Base-by-base conservation (phyloP, 2,329 filamentous ascomycete genomes). In the Pseudocercospora eumusae region DNA sequence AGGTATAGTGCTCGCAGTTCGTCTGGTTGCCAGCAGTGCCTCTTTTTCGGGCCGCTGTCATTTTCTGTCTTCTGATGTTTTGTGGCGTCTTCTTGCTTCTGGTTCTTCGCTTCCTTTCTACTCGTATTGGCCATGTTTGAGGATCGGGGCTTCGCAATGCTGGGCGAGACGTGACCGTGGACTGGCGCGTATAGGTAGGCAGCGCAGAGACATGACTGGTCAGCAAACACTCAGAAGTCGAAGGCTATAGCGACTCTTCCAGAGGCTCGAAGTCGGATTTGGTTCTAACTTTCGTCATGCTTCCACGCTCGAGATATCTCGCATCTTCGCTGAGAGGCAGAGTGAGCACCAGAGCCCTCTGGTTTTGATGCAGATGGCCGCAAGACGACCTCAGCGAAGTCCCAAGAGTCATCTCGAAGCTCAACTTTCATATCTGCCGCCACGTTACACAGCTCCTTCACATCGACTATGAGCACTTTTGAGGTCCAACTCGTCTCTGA, bases 361-460 rank as follows among this genome's bases (percentile, higher is more conserved):
- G 13, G 3, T 4, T 15, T 15, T 15, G 15, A 13, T 27, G 7
- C 5, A 27, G 15, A 28, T 52, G 21, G 47, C 25, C 23, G 47
- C 23, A 52, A 18, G 23, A 18, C 47, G 4, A 52, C 47, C 47
- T 52, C 15, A 27, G 25, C 47, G 47, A 52, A 52, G 47, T 52
- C 47, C 47, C 23, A 52, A 27, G 47, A 27, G 10, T 11, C 47
- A 28, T 52, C 25, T 28, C 25, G 20, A 28, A 52, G 47, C 15
- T 25, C 21, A 28, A 52, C 25, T 23, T 25, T 18, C 47, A 52
- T 52, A 3, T 52, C 25, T 18, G 47, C 8, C 21, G 47, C 47
- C 25, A 52, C 3, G 25, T 27, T 25, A 18, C 31, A 23, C 8
- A 52, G 47, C 47, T 52, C 47, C 27, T 25, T 28, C 2, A 52